These are phyloP conservation scores for Fomitopsis serialis DNA, from an alignment of 768 basidiomycete genomes.

Conservation along the genomic window DNA sequence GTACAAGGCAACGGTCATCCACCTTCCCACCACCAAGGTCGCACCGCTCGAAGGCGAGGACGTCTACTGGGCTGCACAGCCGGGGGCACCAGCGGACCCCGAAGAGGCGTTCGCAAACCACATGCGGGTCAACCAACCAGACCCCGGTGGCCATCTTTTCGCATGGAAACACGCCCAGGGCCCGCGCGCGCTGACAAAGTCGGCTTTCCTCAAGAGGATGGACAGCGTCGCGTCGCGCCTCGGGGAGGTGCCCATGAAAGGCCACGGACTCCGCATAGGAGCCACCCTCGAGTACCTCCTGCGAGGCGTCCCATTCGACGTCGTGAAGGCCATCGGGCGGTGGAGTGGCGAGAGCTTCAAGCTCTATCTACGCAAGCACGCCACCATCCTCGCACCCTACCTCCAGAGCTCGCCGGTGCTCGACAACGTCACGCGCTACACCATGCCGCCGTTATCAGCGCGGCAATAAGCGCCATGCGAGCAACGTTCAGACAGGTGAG, in stretches of 20 bases:
- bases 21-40: slow-evolving; percentile 18
- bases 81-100: slow-evolving; percentile 20
- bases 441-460: background rate
- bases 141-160: slow-evolving; percentile 24
- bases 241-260: slow-evolving; percentile 14
- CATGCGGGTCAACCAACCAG: slow-evolving; percentile 25
- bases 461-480: too few relatives aligned
- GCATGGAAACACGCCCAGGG: slow-evolving; percentile 25
- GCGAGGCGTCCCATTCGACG: slow-evolving; percentile 30
- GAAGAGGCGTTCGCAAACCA: slow-evolving; percentile 20
- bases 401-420: slow-evolving; percentile 14
- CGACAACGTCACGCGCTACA: background rate
- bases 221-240: slow-evolving; percentile 6
- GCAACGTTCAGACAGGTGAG: background rate
- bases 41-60: slow-evolving; percentile 22
- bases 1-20: slow-evolving; percentile 20
- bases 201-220: slow-evolving; percentile 19
- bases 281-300: slow-evolving; percentile 33
- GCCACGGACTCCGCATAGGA: slow-evolving; percentile 27
- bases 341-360: slow-evolving; percentile 33
- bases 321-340: slow-evolving; percentile 28
- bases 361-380: slow-evolving; percentile 23
- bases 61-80: slow-evolving; percentile 27
- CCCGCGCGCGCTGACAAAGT: slow-evolving; percentile 21
- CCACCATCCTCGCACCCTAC: slow-evolving; percentile 25